A percentile compares a stretch with the other conserved stretches of the same genome.
Evolutionary conservation across 2,329 filamentous ascomycete species (phyloP).

Genomic region (Xylariales sp.): DNA sequence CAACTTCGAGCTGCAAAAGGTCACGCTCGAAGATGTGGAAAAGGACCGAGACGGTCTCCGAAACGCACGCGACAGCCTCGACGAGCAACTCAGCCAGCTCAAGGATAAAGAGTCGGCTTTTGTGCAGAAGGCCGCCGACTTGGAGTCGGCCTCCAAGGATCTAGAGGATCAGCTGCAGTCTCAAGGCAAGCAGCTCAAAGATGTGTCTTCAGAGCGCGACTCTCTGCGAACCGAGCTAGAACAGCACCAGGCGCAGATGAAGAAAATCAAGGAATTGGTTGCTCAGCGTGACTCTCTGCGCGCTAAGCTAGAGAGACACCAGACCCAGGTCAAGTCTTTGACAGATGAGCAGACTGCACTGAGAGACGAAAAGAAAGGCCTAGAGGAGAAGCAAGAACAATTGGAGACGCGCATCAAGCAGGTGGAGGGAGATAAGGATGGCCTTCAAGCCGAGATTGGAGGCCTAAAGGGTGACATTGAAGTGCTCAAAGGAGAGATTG

Average conservation of each 20-base stretch:
- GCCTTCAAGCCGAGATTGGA: slow-evolving; percentile 14
- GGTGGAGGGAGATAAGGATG: slow-evolving; percentile 21
- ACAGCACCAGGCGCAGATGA: slow-evolving; percentile 15
- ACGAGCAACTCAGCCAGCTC: slow-evolving; percentile 19
- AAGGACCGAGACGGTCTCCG: slow-evolving; percentile 29
- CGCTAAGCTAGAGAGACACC: slow-evolving; percentile 15
- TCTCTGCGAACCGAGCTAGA: slow-evolving; percentile 14
- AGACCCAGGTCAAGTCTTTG: slow-evolving; percentile 18
- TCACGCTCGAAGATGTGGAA: slow-evolving; percentile 25
- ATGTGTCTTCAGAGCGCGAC: slow-evolving; percentile 20
- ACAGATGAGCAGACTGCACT: slow-evolving; percentile 9
- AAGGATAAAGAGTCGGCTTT: slow-evolving; percentile 20
- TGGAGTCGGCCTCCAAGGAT: slow-evolving; percentile 17
- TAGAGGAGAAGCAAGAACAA: slow-evolving; percentile 24
- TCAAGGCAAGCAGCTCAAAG: slow-evolving; percentile 23
- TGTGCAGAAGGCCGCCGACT: slow-evolving; percentile 18
- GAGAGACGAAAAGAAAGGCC: slow-evolving; percentile 17
- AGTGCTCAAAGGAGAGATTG: slow-evolving; percentile 24
- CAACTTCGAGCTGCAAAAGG: slow-evolving; percentile 28
- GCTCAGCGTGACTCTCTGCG: slow-evolving; percentile 20
- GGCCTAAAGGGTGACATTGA: slow-evolving; percentile 17
- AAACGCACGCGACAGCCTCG: slow-evolving; percentile 20
- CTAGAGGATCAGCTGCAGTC: slow-evolving; percentile 21
- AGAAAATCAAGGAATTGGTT: slow-evolving; percentile 15
- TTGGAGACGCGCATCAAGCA: slow-evolving; percentile 23